phyloP scores from a whole-genome alignment of 1,139 yeast species.

The Pichia sp. region DNA sequence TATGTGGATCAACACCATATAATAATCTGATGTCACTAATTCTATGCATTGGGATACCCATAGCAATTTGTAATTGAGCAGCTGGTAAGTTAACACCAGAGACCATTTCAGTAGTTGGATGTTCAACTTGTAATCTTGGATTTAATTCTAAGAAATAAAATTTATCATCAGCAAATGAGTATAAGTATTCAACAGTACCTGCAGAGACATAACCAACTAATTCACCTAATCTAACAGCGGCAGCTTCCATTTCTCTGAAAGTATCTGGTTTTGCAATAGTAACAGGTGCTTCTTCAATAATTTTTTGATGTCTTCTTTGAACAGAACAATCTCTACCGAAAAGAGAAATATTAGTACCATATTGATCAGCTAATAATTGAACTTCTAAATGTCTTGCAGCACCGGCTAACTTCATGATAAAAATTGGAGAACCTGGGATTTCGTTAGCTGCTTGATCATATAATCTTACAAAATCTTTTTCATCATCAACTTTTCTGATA shows the following conservation, averaged over 20 bases:
- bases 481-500: slow-evolving; percentile 84
- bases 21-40: slow-evolving; percentile 85
- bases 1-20: slow-evolving; percentile 94
- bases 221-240: slow-evolving; percentile 94
- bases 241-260: slow-evolving; percentile 86
- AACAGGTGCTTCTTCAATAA: slow-evolving; percentile 95
- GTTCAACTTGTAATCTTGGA: slow-evolving; percentile 98
- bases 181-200: slow-evolving; percentile 96
- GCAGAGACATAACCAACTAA: slow-evolving; percentile 97
- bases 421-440: slow-evolving; percentile 94
- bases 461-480: slow-evolving; percentile 60
- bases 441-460: slow-evolving; percentile 90
- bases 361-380: slow-evolving; percentile 90
- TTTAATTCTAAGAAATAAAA: slow-evolving; percentile 93
- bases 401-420: slow-evolving; percentile 92
- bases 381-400: slow-evolving; percentile 95
- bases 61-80: slow-evolving; percentile 96
- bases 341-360: slow-evolving; percentile 87
- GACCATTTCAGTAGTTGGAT: slow-evolving; percentile 99
- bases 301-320: slow-evolving; percentile 95
- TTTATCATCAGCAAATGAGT: slow-evolving; percentile 88
- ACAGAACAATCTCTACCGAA: slow-evolving; percentile 97
- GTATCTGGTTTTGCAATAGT: slow-evolving; percentile 86
- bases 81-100: slow-evolving; percentile 97
- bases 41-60: slow-evolving; percentile 98